Evolutionary conservation across 164 flowering plant species (phyloP), one percentile per base, ranked within the genome.

Genomic region (Vitis amurensis): DNA sequence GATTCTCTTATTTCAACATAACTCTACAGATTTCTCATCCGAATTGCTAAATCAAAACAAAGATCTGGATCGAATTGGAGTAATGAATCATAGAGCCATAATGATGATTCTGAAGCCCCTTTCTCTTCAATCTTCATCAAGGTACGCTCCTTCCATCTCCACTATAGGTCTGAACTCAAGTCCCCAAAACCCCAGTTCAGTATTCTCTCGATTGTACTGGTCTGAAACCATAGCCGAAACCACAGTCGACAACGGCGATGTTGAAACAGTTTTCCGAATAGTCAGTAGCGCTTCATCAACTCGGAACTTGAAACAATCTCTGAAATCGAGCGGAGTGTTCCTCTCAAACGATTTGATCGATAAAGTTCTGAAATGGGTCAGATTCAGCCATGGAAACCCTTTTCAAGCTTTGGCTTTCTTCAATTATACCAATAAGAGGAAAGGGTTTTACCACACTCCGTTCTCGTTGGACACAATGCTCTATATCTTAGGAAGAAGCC

Each of bases 301-400:
- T 8, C 67, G 63, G 1, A 66, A 80, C 70, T 19, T 92, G 66
- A 81, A 76, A 59, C 71, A 78, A 49, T 86, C 89, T 3, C 75
- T 93, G 52, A 79, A 76, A 71, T 58, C 74, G 15, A 80, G 78
- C 48, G 79, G 74, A 50, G 78, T 91, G 62, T 81, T 74, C 19
- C 81, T 90, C 60, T 84, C 97, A 5, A 90, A 87, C 29, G 89
- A 86, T 19, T 67, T 90, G 56, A 80, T 94, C 16, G 97, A 92
- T 30, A 63, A 61, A 8, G 97, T 94, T 5, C 77, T 90, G 19
- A 90, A 89, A 78, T 79, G 97, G 86, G 79, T 85, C 50, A 78
- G 98, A 44, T 91, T 93, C 59, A 81, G 92, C 71, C 98, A 91
- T 66, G 84, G 78, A 44, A 88, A 88, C 75, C 93, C 97, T 1